Percentiles rank a stretch among this genome's conserved stretches.
These are phyloP conservation scores for Staphylotrichum tortipilum DNA, from an alignment of 495 filamentous ascomycete species.

Conservation along the genomic window DNA sequence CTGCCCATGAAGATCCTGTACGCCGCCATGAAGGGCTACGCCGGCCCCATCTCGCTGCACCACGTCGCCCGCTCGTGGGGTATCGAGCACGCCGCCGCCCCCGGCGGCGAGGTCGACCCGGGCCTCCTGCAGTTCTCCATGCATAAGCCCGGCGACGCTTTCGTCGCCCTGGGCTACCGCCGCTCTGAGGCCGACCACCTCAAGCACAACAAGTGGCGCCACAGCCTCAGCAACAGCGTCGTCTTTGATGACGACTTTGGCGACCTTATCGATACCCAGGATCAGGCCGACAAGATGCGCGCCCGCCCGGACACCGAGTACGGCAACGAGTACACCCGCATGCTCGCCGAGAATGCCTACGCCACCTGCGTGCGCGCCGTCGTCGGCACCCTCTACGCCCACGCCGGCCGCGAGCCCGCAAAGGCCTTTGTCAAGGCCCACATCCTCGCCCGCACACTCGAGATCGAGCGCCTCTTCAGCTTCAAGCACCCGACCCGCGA, in stretches of 20 bases:
- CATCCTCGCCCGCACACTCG: conserved; percentile 69
- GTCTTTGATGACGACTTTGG: conserved; percentile 77
- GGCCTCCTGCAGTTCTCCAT: conserved; percentile 78
- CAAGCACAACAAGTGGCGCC: conserved; percentile 51
- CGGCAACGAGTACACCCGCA: conserved; percentile 24
- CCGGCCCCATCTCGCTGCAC: conserved; percentile 60
- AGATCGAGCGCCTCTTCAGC: conserved; percentile 65
- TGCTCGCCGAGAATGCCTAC: conserved; percentile 26
- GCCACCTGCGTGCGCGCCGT: conserved; percentile 71
- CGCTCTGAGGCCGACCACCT: conserved; percentile 29
- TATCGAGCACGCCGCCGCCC: conserved; percentile 70
- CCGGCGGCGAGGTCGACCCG: conserved; percentile 85
- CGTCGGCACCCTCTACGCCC: conserved; percentile 74
- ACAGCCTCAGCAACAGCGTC: conserved; percentile 59
- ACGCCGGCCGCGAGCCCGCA: conserved; percentile 58
- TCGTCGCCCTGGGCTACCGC: conserved; percentile 32
- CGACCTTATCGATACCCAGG: conserved; percentile 39
- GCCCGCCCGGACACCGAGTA: conserved; percentile 14
- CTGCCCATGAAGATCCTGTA: conserved; percentile 76
- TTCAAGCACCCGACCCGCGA: conserved; percentile 79
- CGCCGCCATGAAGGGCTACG: conserved; percentile 74
- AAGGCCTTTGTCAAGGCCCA: conserved; percentile 77
- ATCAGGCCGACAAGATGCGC: background rate
- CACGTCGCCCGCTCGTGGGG: conserved; percentile 77
- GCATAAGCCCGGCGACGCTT: conserved; percentile 48